Percentiles rank a stretch among this genome's conserved stretches.
Evolutionary conservation across 192 early-diverging fungal genomes (phyloP).

Genomic region (Rhizophagus clarus): DNA sequence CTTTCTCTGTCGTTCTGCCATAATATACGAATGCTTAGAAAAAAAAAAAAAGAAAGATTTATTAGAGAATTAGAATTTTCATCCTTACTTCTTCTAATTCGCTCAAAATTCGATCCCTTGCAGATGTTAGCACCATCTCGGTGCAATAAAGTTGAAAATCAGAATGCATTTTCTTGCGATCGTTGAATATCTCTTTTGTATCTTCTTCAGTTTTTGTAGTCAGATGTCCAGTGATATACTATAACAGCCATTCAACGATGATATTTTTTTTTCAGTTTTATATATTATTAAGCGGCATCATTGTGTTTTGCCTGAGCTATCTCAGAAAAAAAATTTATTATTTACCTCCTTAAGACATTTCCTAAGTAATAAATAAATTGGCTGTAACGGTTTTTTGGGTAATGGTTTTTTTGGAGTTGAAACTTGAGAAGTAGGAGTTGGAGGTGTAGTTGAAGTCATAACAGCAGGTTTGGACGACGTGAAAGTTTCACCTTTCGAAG

Average conservation of each 20-base stretch:
- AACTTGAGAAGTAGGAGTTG: slow-evolving; percentile 23
- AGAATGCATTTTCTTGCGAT: slow-evolving; percentile 42
- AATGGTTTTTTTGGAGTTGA: slow-evolving; percentile 19
- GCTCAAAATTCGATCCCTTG: slow-evolving; percentile 42
- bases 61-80: neutral
- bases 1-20: slow-evolving; percentile 41
- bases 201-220: slow-evolving; percentile 50
- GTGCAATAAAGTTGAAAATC: slow-evolving; percentile 48
- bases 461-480: neutral
- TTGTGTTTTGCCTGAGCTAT: slow-evolving; percentile 1
- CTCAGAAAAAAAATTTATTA: neutral
- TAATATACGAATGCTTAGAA: slow-evolving; percentile 31
- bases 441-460: neutral
- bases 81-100: slow-evolving; percentile 45
- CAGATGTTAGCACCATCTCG: slow-evolving; percentile 44
- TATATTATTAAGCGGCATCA: neutral
- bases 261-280: slow-evolving; percentile 7
- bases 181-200: slow-evolving; percentile 42
- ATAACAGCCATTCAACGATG: slow-evolving; percentile 22
- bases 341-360: slow-evolving; percentile 43
- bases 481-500: neutral
- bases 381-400: slow-evolving; percentile 36
- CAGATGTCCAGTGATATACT: slow-evolving; percentile 47
- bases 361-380: slow-evolving; percentile 41
- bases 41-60: slow-evolving; percentile 30